A percentile compares a stretch with the other conserved stretches of the same genome.
phyloP scores from a whole-genome alignment of 257 asterid species.

The Anisodus acutangulus region DNA sequence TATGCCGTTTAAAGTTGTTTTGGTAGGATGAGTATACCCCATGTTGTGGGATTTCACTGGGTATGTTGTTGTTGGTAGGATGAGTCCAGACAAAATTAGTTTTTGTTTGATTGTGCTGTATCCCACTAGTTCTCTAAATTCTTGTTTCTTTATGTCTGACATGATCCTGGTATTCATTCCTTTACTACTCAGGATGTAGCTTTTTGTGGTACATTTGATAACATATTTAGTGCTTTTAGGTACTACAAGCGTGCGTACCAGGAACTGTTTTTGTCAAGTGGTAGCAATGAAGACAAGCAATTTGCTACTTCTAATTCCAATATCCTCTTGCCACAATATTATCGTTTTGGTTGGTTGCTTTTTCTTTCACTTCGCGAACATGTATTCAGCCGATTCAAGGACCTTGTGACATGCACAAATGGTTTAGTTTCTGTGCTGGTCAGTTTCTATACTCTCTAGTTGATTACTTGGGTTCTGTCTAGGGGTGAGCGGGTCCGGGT shows the following conservation, averaged over 20 bases:
- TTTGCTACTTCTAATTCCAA: conserved; percentile 40
- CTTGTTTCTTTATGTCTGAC: neutral
- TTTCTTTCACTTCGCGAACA: conserved; percentile 84
- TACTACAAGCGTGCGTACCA: conserved; percentile 74
- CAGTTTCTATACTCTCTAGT: conserved; percentile 44
- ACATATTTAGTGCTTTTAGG: conserved; percentile 49
- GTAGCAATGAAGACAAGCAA: conserved; percentile 54
- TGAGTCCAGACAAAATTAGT: neutral
- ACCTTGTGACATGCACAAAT: conserved; percentile 84
- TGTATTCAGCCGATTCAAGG: conserved; percentile 72
- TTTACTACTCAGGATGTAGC: neutral
- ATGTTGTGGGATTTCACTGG: too few species aligned
- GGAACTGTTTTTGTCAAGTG: conserved; percentile 63
- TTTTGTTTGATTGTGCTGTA: neutral
- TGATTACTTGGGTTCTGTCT: conserved; percentile 29
- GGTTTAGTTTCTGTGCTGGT: conserved; percentile 90
- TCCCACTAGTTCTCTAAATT: neutral
- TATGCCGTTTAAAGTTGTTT: neutral
- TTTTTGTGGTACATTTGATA: neutral
- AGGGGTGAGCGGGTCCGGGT: too few species aligned
- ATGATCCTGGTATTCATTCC: neutral
- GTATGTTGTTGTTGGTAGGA: neutral
- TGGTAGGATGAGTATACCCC: neutral
- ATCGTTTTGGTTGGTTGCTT: conserved; percentile 95
- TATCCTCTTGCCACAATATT: conserved; percentile 53